Evolutionary conservation across 1,139 yeast genomes (phyloP).

Genomic region (Hansenula anomala): DNA sequence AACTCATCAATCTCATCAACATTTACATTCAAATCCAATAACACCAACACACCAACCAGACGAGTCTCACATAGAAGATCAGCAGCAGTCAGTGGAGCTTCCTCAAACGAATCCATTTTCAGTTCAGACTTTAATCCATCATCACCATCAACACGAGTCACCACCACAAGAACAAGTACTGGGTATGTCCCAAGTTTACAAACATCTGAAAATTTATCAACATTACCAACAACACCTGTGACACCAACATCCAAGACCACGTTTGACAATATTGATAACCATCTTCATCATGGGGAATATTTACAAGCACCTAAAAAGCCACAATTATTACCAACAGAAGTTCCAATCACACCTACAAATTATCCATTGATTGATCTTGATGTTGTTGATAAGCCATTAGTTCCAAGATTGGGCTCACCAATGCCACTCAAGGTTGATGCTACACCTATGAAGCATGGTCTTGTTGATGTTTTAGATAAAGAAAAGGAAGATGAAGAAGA

Average conservation of each 20-base stretch:
- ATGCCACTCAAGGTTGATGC: neutral
- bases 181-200: too few species aligned
- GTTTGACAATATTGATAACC: neutral
- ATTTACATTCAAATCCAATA: neutral
- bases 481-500: conserved; percentile 2
- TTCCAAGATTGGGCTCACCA: conserved; percentile 7
- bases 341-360: too few species aligned
- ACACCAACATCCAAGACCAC: neutral
- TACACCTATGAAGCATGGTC: too few species aligned
- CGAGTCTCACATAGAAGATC: neutral
- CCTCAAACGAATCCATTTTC: conserved; percentile 1
- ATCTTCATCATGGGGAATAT: neutral
- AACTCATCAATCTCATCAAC: neutral
- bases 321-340: neutral
- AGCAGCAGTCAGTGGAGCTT: neutral
- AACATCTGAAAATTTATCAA: neutral
- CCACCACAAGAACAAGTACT: too few species aligned
- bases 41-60: neutral
- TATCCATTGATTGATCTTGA: conserved; percentile 13
- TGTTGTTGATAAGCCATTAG: conserved; percentile 8
- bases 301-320: neutral
- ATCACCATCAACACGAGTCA: neutral
- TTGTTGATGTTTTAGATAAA: too few species aligned
- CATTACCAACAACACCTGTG: neutral
- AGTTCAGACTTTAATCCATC: neutral